Evolutionary conservation across 179 eudicot species (phyloP), one percentile per base, ranked within the genome.

Genomic region (Spergularia azorica): DNA sequence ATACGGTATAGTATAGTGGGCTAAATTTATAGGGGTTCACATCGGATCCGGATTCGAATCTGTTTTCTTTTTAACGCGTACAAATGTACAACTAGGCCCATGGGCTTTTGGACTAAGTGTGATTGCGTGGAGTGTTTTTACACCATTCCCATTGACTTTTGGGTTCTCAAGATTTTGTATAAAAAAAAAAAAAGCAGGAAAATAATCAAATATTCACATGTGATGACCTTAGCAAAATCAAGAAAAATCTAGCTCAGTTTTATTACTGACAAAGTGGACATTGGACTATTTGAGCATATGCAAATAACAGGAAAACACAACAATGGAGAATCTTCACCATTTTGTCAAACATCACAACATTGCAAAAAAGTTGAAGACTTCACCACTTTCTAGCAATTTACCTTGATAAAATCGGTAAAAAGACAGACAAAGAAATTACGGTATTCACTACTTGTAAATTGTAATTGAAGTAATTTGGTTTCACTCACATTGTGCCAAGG

Each of bases 41-140:
- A 82, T 70, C 69, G 72, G 84, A 74, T 78, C 84, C 71, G 67
- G 72, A 39, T 73, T 67, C 55, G 9, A 20, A 1, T 79, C 76
- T 14, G 70, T 55, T 78, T 71, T 72, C 32, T 39, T 8, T 36
- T 36, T 36, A 0, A 26, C 32, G 32, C 32, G 32, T 78, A 7
- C 50, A 48, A 43, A 64, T 17, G 13, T 12, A 61, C 20, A 7
- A 61, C 18, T 16, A 16, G 58, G 75, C 76, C 76, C 79, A 70
- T 75, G 64, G 62, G 54, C 75, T 67, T 38, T 18, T 64, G 14
- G 51, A 51, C 17, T 76, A 2, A 26, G 32, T 26, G 32, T 26
- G 32, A 26, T 26, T 26, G 32, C 2, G 32, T 26, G 32, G 38
- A 36, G 36, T 50, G 15, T 55, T 14, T 10, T 69, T 60, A 60